phyloP scores from a whole-genome alignment of 2,329 filamentous ascomycete genomes.

The Drechslerella dactyloides region DNA sequence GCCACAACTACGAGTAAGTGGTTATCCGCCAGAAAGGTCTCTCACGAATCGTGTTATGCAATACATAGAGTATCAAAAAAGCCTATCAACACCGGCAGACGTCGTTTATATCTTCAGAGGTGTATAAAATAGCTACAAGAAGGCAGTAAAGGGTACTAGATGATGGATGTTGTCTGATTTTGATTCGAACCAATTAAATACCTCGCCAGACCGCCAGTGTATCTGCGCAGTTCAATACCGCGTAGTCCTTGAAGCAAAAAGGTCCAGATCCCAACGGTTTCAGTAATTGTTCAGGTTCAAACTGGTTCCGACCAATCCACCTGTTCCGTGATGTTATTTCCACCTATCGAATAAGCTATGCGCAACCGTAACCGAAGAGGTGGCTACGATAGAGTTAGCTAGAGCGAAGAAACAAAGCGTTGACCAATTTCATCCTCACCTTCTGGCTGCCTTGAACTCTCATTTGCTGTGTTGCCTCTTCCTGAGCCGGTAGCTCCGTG shows the following conservation, averaged over 20 bases:
- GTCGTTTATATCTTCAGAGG: not conserved
- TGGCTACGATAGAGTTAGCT: conserved; percentile 61
- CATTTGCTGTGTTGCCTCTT: conserved; percentile 90
- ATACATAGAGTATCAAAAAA: not conserved
- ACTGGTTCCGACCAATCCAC: conserved; percentile 86
- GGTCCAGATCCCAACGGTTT: not conserved
- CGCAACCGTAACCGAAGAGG: conserved; percentile 82
- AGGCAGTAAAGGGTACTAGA: not conserved
- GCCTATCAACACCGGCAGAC: not conserved
- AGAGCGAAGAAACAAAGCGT: conserved; percentile 10
- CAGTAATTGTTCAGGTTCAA: conserved; percentile 1
- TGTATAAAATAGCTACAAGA: not conserved
- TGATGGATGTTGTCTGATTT: too few species aligned
- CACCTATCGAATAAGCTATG: conserved; percentile 76
- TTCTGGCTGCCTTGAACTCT: conserved; percentile 82
- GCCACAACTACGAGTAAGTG: too few species aligned
- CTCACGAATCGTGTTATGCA: not conserved
- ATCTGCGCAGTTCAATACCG: not conserved
- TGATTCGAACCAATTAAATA: not conserved
- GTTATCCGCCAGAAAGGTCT: too few species aligned
- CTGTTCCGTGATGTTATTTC: conserved; percentile 80
- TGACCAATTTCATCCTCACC: conserved; percentile 67
- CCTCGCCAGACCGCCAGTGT: too few species aligned
- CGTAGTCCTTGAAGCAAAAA: conserved; percentile 1
- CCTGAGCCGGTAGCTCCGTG: conserved; percentile 74